Base-by-base conservation (phyloP, 2,329 filamentous ascomycete species). In the Karstenula rhodostoma region DNA sequence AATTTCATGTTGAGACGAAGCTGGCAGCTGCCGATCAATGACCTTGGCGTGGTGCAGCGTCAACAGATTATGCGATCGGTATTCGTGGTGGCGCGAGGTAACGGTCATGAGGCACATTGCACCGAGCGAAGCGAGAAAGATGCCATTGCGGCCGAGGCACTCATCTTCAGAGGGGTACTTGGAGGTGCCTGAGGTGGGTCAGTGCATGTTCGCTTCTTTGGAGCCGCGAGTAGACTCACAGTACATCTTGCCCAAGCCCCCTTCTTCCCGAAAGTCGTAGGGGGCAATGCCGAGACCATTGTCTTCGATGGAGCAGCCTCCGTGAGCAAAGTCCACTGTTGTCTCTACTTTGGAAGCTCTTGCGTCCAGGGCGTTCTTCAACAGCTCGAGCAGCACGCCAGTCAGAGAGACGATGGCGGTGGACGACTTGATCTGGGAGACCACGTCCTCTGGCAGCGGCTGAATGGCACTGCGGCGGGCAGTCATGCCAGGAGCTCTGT, bases 361-460 rank as follows among this genome's bases (percentile, higher is more conserved):
- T 4, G 93, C 92, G 80, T 99, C 95, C 13, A 99, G 83, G 0
- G 93, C 87, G 75, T 99, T 99, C 74, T 90, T 88, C 27, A 96
- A 69, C 10, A 98, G 84, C 48, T 90, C 91, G 57, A 87, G 81
- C 15, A 92, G 81, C 4, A 91, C 93, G 27, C 81, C 85, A 67
- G 89, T 90, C 33, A 98, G 82, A 47, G 88, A 90, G 1, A 88
- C 90, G 67, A 98, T 90, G 57, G 86, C 83, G n/a, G 88, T 87
- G 0, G 94, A 96, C 0, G 94, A 97, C 73, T 90, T 91, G 79
- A 99, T 90, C 75, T 93, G 92, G 50, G 90, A 87, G 68, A 88
- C 84, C 58, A 91, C 92, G 66, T 91, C 84, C 40, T 85, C 79
- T 13, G 93, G 90, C 61, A 97, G 84, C 53, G 84, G 87, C 65